Conservation (phyloP, 192 early-diverging fungal species). For the Backusella mclennaniae region DNA sequence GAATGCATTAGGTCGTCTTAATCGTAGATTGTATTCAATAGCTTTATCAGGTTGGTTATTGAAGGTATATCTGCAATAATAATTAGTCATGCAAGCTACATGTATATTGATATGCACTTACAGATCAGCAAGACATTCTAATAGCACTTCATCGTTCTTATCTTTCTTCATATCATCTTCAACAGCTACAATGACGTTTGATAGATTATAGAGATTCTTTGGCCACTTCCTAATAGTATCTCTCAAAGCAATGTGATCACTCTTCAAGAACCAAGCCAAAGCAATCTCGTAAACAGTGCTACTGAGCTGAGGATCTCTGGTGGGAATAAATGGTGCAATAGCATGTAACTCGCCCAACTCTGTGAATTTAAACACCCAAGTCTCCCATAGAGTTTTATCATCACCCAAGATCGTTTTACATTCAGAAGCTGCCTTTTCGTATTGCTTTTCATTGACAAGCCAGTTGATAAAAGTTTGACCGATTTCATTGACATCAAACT, state of each 20-base stretch:
- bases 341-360: constrained; percentile 71
- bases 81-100: not conserved
- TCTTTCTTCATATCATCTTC: constrained; percentile 65
- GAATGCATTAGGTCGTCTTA: constrained; percentile 72
- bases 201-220: constrained; percentile 68
- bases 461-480: constrained; percentile 79
- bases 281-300: constrained; percentile 88
- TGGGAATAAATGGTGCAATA: constrained; percentile 79
- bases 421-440: constrained; percentile 65
- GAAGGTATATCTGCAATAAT: constrained; percentile 55
- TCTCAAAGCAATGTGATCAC: constrained; percentile 55
- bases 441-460: constrained; percentile 64
- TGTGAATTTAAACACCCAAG: constrained; percentile 89
- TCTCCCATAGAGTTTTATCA: constrained; percentile 80
- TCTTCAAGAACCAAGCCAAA: constrained; percentile 64
- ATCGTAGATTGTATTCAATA: constrained; percentile 76
- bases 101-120: constrained; percentile 40
- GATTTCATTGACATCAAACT: constrained; percentile 65
- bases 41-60: constrained; percentile 75
- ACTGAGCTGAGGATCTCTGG: constrained; percentile 67
- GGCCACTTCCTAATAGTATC: constrained; percentile 80
- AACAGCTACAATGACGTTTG: constrained; percentile 72
- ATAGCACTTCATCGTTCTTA: constrained; percentile 54
- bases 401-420: constrained; percentile 73
- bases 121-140: constrained; percentile 74